Evolutionary conservation across 2,329 filamentous ascomycete species (phyloP), one percentile per base, ranked within the genome.

Genomic region (Domatiomyces globalis): DNA sequence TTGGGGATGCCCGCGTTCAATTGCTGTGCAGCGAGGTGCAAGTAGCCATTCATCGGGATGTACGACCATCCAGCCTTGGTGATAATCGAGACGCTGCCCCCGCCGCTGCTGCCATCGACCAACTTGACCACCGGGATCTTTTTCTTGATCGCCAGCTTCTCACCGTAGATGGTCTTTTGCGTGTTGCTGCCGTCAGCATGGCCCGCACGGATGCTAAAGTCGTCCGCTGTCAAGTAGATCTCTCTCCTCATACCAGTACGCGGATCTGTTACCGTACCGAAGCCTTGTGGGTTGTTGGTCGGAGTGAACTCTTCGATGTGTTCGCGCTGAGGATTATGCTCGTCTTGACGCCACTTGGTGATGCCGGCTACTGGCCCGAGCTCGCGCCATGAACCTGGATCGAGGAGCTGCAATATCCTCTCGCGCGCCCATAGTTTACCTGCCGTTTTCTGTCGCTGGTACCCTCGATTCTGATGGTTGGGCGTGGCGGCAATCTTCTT

Each of bases 381-480:
- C 63, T 83, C 79, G 17, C 70, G 67, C 56, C 81, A 81, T 20
- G 69, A 75, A 2, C 69, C 73, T 1, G 66, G 58, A 52, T 83
- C 79, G 9, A 83, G 68, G n/a, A 83, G 67, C 29, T 73, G 67
- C 4, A 76, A 69, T 17, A 83, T 75, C 2, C 79, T 69, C 59
- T 83, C 79, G 19, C 79, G 73, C 0, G 82, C 79, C 78, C 79
- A 82, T 17, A 83, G 69, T 62, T 83, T 83, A 1, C 80, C 80
- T 2, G 77, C 73, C 63, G 78, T 70, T 56, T 80, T 81, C 61
- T 83, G 80, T 4, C 77, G 73, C n/a, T 77, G 64, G 56, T 82
- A 83, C 20, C 79, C 79, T 54, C 74, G 68, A 51, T 74, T 74
- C 6, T 66, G 71, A 0, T 69, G 62, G 49, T 79, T 69, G 1